Base-by-base conservation (phyloP, 148 eudicot genomes). In the Fagopyrum homotropicum region DNA sequence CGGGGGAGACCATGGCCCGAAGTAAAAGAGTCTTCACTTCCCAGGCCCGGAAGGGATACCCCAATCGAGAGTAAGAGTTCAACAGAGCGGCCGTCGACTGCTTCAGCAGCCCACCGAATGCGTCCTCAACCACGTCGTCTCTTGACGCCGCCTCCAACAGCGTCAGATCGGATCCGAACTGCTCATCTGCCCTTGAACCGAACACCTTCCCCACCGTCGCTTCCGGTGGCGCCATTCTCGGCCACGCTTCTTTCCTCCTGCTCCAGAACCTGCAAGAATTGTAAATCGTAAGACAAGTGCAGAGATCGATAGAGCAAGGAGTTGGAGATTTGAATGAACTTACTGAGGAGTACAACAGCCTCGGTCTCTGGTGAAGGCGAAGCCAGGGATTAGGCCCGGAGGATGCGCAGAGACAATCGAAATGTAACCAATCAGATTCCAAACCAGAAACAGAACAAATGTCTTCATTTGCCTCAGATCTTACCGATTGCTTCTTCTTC, bases 171-270 rank as follows among this genome's bases (percentile, higher is more conserved):
- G 82, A 82, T 78, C 89, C 86, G 91, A 82, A 91, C 76, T 90
- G 90, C 73, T 89, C 93, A 45, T 69, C 78, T 8, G 88, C 90
- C 51, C 89, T 80, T 22, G 93, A 91, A 10, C 98, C 98, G 51
- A 94, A 94, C 54, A 91, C 90, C 51, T 87, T 94, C 4, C 90
- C 84, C 19, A 94, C 90, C 30, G 92, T 91, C 55, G 96, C 88
- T 63, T 61, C 79, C 77, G 85, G 84, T 48, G 96, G 98, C 30
- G 89, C 92, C 93, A 89, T 94, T 83, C 77, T 87, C 19, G 98
- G 98, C 98, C 98, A 94, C 66, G 81, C 75, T 75, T 87, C 81
- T 79, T 52, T 78, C 76, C 82, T 75, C 26, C 79, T 84, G 51
- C 81, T 80, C 87, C 87, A 84, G 55, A 72, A 84, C 84, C 87